These are phyloP conservation scores for Pholiota adiposa DNA, from an alignment of 1,284 basidiomycete species.

Conservation along the genomic window DNA sequence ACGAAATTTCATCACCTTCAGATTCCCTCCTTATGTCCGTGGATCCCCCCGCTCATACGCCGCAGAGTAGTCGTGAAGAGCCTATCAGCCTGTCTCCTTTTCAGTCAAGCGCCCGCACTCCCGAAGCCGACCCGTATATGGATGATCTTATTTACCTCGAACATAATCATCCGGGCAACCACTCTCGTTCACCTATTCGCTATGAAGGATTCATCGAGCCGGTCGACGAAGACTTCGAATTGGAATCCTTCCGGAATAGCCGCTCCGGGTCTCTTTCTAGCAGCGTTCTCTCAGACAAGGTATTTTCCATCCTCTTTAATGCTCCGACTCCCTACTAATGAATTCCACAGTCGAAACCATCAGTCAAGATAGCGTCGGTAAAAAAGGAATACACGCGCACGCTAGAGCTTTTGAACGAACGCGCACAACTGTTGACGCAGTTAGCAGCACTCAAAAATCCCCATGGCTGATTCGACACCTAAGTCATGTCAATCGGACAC, in stretches of 20 bases:
- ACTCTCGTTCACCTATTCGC: constrained; percentile 39
- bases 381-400: constrained; percentile 42
- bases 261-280: constrained; percentile 21
- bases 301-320: no score
- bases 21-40: constrained; percentile 41
- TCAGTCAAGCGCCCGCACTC: neutral
- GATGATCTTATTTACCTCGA: constrained; percentile 9
- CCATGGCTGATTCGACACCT: neutral
- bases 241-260: constrained; percentile 48
- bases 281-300: no score
- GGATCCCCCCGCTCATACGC: constrained; percentile 12
- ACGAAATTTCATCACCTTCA: constrained; percentile 39
- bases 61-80: neutral
- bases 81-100: neutral
- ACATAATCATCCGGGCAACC: constrained; percentile 8
- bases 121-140: constrained; percentile 8
- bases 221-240: constrained; percentile 53
- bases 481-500: neutral
- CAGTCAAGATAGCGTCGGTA: constrained; percentile 24
- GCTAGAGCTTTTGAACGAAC: constrained; percentile 52
- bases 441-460: constrained; percentile 40
- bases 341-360: neutral
- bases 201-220: constrained; percentile 56
- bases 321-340: neutral
- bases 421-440: constrained; percentile 50